phyloP scores from a whole-genome alignment of 169 alveolate species.

The Sarcocystis neurona region DNA sequence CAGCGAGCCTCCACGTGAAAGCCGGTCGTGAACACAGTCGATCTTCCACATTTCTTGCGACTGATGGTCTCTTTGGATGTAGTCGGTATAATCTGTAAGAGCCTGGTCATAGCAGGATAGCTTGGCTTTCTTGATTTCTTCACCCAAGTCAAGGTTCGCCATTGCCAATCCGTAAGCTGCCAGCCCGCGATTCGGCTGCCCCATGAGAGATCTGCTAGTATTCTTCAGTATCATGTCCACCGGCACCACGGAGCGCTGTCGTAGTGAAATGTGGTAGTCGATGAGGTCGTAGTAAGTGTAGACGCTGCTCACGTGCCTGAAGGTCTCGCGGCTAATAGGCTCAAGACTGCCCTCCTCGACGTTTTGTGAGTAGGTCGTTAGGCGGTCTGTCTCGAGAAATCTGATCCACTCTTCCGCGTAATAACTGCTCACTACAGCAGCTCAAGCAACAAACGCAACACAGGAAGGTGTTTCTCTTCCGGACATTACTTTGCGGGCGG shows the following conservation, averaged over 20 bases:
- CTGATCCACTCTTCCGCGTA: background rate
- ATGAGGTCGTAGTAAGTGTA: background rate
- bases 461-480: background rate
- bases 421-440: constrained; percentile 17
- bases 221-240: background rate
- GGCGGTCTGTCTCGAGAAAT: background rate
- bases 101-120: constrained; percentile 14
- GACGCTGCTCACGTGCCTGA: background rate
- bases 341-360: background rate
- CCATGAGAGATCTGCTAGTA: background rate
- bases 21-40: constrained; percentile 3
- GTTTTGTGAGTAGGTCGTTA: background rate
- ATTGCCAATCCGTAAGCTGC: constrained; percentile 13
- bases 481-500: background rate
- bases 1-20: background rate
- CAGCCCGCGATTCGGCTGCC: background rate
- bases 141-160: background rate
- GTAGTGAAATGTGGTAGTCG: background rate
- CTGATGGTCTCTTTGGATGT: background rate
- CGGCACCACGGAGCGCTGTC: constrained; percentile 7
- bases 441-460: background rate
- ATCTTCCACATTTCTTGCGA: constrained; percentile 13
- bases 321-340: background rate
- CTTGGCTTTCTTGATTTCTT: background rate
- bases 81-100: constrained; percentile 12